Evolutionary conservation across 805 yeast genomes (phyloP).

Genomic region (Hanseniaspora jakobsenii): DNA sequence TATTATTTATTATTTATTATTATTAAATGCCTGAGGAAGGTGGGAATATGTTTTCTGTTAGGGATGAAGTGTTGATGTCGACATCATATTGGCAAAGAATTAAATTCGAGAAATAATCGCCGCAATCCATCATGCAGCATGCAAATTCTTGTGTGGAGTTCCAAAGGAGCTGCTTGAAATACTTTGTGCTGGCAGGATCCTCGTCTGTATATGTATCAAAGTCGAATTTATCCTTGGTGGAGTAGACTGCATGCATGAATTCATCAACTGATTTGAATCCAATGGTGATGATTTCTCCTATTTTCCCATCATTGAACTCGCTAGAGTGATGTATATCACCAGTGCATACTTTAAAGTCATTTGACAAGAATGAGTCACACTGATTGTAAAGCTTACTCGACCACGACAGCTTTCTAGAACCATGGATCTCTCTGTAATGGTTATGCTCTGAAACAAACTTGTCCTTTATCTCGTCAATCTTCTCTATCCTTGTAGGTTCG

Average conservation of each 20-base stretch:
- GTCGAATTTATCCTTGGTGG: not conserved
- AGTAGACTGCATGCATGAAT: constrained; percentile 5
- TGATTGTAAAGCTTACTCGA: constrained; percentile 36
- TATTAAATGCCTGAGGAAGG: not conserved
- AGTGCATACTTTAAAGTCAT: constrained; percentile 38
- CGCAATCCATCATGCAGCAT: constrained; percentile 56
- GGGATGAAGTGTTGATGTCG: not conserved
- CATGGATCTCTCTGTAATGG: constrained; percentile 28
- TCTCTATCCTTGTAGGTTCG: not conserved
- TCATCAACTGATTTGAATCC: constrained; percentile 36
- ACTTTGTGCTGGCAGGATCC: constrained; percentile 50
- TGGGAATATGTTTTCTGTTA: constrained; percentile 6
- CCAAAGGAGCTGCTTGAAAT: constrained; percentile 84
- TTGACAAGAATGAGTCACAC: constrained; percentile 47
- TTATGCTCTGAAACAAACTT: not conserved
- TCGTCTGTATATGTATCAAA: constrained; percentile 31
- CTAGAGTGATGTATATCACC: constrained; percentile 48
- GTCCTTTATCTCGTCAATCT: not conserved
- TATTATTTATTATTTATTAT: no score
- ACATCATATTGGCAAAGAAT: constrained; percentile 54
- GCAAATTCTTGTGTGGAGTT: constrained; percentile 48
- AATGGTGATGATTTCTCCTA: constrained; percentile 74
- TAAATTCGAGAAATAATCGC: constrained; percentile 39
- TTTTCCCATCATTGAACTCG: constrained; percentile 33
- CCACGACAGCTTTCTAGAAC: constrained; percentile 46